A percentile compares a stretch with the other conserved stretches of the same genome.
phyloP scores from a whole-genome alignment of 2,329 filamentous ascomycete genomes.

The Diaporthe velutina region DNA sequence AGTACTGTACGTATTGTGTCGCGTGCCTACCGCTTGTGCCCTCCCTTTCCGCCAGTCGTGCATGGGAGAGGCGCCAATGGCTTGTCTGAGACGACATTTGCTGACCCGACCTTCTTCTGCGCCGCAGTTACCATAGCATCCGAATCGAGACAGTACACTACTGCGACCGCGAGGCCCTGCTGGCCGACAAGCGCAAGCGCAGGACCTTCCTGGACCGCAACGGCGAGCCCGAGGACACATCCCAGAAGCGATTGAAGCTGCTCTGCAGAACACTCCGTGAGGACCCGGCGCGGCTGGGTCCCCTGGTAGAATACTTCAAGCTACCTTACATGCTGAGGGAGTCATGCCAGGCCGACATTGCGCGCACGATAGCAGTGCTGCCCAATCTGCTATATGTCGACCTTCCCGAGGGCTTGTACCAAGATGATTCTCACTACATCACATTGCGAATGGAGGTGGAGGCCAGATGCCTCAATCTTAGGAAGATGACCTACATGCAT shows the following conservation, averaged over 20 bases:
- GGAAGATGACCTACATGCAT: constrained; percentile 87
- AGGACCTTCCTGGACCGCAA: constrained; percentile 81
- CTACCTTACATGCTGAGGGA: constrained; percentile 96
- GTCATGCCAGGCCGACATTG: constrained; percentile 85
- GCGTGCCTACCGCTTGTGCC: constrained; percentile 14
- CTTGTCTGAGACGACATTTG: neutral
- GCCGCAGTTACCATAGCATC: constrained; percentile 82
- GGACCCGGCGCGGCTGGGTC: constrained; percentile 76
- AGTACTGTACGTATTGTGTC: constrained; percentile 69
- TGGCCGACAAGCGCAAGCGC: constrained; percentile 83
- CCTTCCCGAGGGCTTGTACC: constrained; percentile 88
- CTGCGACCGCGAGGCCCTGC: constrained; percentile 85
- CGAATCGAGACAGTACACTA: constrained; percentile 96
- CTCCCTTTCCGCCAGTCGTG: neutral
- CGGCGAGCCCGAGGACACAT: constrained; percentile 83
- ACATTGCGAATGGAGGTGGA: constrained; percentile 87
- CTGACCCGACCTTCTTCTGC: neutral
- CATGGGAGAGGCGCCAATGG: neutral
- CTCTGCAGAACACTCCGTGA: constrained; percentile 87
- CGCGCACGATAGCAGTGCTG: constrained; percentile 85
- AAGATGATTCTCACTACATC: constrained; percentile 80
- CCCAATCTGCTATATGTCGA: constrained; percentile 91
- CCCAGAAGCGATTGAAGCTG: constrained; percentile 80
- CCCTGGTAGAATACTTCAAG: constrained; percentile 83
- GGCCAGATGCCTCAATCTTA: constrained; percentile 83